phyloP scores from a whole-genome alignment of 768 basidiomycete species.

The Royoungia palumana region DNA sequence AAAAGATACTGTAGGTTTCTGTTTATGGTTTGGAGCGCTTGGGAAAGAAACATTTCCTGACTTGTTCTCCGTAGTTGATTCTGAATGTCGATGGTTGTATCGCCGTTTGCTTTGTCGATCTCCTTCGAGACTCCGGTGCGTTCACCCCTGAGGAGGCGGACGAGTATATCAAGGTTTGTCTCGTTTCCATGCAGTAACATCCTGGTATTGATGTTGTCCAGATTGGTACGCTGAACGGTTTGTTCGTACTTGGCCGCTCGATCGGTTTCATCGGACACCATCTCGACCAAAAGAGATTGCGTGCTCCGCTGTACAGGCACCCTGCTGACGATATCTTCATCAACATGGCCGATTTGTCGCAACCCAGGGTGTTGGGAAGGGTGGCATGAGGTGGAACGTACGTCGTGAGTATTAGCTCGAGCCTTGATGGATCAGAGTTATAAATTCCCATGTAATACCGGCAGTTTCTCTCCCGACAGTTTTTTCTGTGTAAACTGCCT shows the following conservation, averaged over 20 bases:
- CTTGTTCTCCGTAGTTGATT: slow-evolving; percentile 57
- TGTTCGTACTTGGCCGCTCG: slow-evolving; percentile 96
- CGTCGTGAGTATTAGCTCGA: background rate
- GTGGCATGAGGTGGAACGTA: slow-evolving; percentile 12
- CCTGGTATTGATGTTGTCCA: slow-evolving; percentile 10
- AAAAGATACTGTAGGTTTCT: slow-evolving; percentile 76
- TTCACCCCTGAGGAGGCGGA: slow-evolving; percentile 95
- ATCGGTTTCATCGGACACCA: slow-evolving; percentile 98
- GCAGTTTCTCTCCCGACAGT: background rate
- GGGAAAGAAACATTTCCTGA: slow-evolving; percentile 2
- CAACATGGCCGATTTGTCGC: slow-evolving; percentile 83
- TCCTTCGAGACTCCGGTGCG: slow-evolving; percentile 87
- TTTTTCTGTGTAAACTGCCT: too few relatives aligned
- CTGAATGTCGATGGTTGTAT: slow-evolving; percentile 96
- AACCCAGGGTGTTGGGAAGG: slow-evolving; percentile 72
- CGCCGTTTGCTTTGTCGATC: slow-evolving; percentile 94
- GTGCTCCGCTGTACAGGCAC: slow-evolving; percentile 90
- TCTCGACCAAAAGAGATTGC: slow-evolving; percentile 94
- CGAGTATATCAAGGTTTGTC: slow-evolving; percentile 83
- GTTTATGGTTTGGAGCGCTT: background rate
- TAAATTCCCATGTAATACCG: slow-evolving; percentile 20
- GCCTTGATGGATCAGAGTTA: slow-evolving; percentile 1
- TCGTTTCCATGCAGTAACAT: background rate
- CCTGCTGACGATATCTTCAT: slow-evolving; percentile 96
- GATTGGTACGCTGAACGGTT: slow-evolving; percentile 92